A percentile compares a stretch with the other conserved stretches of the same genome.
Conservation (phyloP, 2,329 filamentous ascomycete species). For the Aspergillus sergii region DNA sequence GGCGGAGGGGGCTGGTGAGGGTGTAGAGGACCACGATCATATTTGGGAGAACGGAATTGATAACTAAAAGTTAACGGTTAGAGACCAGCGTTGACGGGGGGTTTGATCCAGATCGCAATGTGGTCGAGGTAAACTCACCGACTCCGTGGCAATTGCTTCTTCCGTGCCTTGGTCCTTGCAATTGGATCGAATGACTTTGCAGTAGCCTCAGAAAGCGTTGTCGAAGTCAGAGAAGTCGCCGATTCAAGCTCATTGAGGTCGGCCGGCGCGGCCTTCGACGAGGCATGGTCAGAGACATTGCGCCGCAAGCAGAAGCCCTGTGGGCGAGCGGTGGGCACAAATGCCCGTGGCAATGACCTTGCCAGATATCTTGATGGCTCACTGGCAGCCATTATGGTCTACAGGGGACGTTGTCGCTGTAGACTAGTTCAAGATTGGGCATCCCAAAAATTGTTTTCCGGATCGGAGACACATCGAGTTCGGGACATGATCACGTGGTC, state of each 20-base stretch:
- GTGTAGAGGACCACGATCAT: conserved; percentile 89
- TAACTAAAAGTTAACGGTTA: conserved; percentile 63
- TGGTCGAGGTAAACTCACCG: conserved; percentile 48
- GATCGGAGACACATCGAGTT: conserved; percentile 18
- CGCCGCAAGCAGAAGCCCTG: conserved; percentile 42
- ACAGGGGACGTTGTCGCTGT: conserved; percentile 22
- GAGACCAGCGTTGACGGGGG: conserved; percentile 4
- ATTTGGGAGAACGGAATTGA: conserved; percentile 91
- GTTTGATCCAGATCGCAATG: background rate
- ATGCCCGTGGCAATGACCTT: conserved; percentile 40
- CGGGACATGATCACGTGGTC: conserved; percentile 22
- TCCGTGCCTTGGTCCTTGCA: conserved; percentile 49
- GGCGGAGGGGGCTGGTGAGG: conserved; percentile 86
- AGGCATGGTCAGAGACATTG: conserved; percentile 51
- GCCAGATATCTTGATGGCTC: conserved; percentile 43
- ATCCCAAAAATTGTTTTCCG: conserved; percentile 37
- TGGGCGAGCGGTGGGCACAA: conserved; percentile 33
- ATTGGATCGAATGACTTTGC: conserved; percentile 55
- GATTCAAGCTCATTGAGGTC: conserved; percentile 50
- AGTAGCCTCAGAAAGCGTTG: conserved; percentile 39
- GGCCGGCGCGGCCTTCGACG: conserved; percentile 32
- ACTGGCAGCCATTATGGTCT: conserved; percentile 41
- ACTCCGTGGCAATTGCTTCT: conserved; percentile 52
- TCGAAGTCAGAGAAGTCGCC: conserved; percentile 47
- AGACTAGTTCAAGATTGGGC: conserved; percentile 17